Evolutionary conservation across 2,329 filamentous ascomycete species (phyloP), one percentile per base, ranked within the genome.

Genomic region (Pyrenophora seminiperda): DNA sequence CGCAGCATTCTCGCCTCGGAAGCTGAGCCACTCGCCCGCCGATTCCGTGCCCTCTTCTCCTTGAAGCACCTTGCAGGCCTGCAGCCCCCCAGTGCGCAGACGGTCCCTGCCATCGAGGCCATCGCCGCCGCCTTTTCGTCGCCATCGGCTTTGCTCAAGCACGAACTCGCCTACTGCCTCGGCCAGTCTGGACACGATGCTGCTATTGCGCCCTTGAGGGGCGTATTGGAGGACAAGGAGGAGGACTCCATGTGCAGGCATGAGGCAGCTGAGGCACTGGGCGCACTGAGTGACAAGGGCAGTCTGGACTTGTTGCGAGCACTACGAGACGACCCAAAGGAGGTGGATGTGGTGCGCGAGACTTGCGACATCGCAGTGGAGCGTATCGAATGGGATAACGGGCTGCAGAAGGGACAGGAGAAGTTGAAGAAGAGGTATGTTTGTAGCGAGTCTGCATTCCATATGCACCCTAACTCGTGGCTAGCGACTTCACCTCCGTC

Each of bases 351-450:
- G 31, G 86, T 99, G n/a, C 84, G 83, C 33, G 92, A 99, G 80
- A 99, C 94, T 0, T 99, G 94, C 72, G 94, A 99, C 71, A 94
- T 99, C 70, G 93, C 95, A 5, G 89, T 97, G 49, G 92, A 91
- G 66, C 85, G 94, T 60, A 95, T 99, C 67, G 82, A 92, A 72
- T 99, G 94, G 93, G 91, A 94, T 75, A 89, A 90, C 45, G 66
- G 70, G 65, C 44, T 68, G 34, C 61, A 84, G 68, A 86, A 87
- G 70, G 63, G 65, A 22, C 54, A 83, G 65, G 86, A 97, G 76
- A 89, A 88, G 71, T 71, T 97, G 73, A 88, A 86, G 71, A 81
- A 88, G 68, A 96, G 91, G 91, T 93, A 77, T 58, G 79, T 11
- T 22, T 19, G 7, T 27, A 17, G 7, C n/a, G 22, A 13, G 13